phyloP scores from a whole-genome alignment of 2,329 filamentous ascomycete genomes.

The Clarireedia paspali region DNA sequence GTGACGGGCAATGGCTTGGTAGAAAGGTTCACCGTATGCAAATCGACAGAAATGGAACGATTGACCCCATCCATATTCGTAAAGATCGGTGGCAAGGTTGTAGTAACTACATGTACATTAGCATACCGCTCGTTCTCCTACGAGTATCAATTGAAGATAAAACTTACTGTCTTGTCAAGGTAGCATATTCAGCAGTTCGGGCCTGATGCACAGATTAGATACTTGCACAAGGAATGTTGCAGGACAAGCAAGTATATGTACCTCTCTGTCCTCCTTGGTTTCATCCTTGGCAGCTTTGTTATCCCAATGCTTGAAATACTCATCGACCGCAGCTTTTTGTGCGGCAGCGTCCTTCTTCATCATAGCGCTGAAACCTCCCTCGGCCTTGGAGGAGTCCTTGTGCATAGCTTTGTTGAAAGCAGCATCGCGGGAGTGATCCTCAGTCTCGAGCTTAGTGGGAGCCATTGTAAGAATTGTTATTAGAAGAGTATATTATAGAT shows the following conservation, averaged over 20 bases:
- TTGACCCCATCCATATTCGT: constrained; percentile 95
- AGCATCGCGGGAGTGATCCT: constrained; percentile 79
- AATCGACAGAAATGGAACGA: constrained; percentile 98
- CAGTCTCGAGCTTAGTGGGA: constrained; percentile 30
- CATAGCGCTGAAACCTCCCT: constrained; percentile 74
- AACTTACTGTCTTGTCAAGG: constrained; percentile 80
- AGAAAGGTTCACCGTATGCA: constrained; percentile 76
- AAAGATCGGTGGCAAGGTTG: constrained; percentile 91
- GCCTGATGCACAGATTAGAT: neutral
- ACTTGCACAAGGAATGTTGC: neutral
- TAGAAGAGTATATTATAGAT: neutral
- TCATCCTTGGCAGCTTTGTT: constrained; percentile 71
- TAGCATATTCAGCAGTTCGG: constrained; percentile 64
- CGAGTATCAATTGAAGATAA: neutral
- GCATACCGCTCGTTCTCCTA: neutral
- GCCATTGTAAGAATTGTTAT: constrained; percentile 4
- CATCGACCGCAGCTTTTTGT: constrained; percentile 74
- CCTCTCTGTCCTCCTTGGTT: constrained; percentile 74
- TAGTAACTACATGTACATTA: constrained; percentile 61
- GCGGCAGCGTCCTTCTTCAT: constrained; percentile 71
- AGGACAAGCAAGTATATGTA: constrained; percentile 33
- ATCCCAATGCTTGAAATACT: constrained; percentile 97
- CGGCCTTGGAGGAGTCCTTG: constrained; percentile 56
- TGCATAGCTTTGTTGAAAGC: constrained; percentile 86
- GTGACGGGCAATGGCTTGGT: constrained; percentile 87